Evolutionary conservation across 2,329 filamentous ascomycete species (phyloP), one percentile per base, ranked within the genome.

Genomic region (Bipolaris cookei): DNA sequence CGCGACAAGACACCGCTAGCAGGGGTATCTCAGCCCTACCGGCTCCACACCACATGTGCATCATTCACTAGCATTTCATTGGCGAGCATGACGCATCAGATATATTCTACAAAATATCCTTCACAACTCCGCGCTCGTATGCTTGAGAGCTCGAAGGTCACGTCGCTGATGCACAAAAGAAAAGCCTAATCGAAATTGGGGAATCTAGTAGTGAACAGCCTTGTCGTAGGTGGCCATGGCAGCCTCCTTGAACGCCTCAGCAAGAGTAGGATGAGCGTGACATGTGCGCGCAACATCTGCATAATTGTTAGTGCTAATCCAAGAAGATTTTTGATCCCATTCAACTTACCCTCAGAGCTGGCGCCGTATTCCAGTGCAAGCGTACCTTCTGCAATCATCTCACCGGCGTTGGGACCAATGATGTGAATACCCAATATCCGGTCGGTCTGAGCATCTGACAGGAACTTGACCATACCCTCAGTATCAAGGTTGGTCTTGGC

Each of bases 221-320:
- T 97, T 95, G 73, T 88, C 87, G 82, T 96, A 92, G 48, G 94
- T 97, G 62, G 92, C 91, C 95, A 99, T 98, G 69, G 95, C 95
- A 73, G 95, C 95, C 86, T 99, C 95, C 86, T 99, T 99, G 86
- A 99, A 98, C 42, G 95, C 95, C 83, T 99, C 95, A 21, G 94
- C 88, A 59, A 99, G 85, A 49, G 93, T 97, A 54, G 95, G 95
- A 82, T 99, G 95, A 54, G 95, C 95, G 81, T 99, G 95, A 80
- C 91, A 95, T 64, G 95, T 98, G 75, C 95, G 87, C 55, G 75
- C 75, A 63, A 77, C 71, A 59, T 77, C 75, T 75, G 49, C 3
- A 41, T 20, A 3, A 34, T 35, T 3, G 30, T 73, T 65, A 74
- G 67, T 30, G 51, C 35, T 23, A 8, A 16, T 23, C 35, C 16